Conservation (phyloP, 306 rosid genomes). For the Cyclanthera cordifolia region DNA sequence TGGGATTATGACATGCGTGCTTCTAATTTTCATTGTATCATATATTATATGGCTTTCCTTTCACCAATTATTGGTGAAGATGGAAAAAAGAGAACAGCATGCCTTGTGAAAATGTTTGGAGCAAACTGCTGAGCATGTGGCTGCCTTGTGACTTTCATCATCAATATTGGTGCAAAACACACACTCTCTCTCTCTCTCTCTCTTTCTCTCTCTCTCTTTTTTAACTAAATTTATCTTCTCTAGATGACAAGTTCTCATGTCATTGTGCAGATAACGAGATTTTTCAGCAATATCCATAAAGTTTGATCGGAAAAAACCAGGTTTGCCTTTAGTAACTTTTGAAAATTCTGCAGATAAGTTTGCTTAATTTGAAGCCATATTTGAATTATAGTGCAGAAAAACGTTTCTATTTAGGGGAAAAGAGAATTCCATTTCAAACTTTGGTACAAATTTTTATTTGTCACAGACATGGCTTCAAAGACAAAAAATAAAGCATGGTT, state of each 20-base stretch:
- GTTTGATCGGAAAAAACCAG: neutral
- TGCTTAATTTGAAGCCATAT: neutral
- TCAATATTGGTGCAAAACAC: slow-evolving; percentile 7
- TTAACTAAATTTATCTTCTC: neutral
- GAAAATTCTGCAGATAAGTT: neutral
- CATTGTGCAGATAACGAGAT: slow-evolving; percentile 11
- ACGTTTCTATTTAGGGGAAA: slow-evolving; percentile 24
- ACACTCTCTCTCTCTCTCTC: neutral
- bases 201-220: neutral
- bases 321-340: neutral
- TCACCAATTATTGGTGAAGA: slow-evolving; percentile 49
- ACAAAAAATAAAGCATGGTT: neutral
- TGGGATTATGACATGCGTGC: slow-evolving; percentile 6
- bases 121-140: slow-evolving; percentile 40
- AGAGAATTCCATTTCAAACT: slow-evolving; percentile 29
- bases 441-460: neutral
- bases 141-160: slow-evolving; percentile 33
- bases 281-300: slow-evolving; percentile 5
- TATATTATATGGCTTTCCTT: no score
- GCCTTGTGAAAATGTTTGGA: slow-evolving; percentile 30
- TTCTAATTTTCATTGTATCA: no score
- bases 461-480: slow-evolving; percentile 4
- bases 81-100: slow-evolving; percentile 29
- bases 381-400: neutral
- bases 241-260: slow-evolving; percentile 10